These are phyloP conservation scores for Prinsepia uniflora DNA, from an alignment of 306 rosid genomes.

Conservation along the genomic window DNA sequence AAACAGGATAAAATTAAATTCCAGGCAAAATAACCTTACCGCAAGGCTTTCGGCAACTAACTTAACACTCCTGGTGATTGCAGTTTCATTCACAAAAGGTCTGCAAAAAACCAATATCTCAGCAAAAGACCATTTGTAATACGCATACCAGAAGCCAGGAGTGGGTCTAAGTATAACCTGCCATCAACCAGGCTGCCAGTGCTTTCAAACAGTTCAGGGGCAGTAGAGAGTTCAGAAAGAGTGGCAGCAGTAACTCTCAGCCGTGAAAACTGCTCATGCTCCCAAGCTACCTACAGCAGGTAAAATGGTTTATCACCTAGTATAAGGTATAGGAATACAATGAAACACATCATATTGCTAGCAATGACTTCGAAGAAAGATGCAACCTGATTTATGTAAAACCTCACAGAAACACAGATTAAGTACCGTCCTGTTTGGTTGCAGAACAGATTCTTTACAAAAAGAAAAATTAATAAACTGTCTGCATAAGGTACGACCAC, in stretches of 20 bases:
- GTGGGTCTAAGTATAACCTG: slow-evolving; percentile 47
- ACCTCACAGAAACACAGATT: background rate
- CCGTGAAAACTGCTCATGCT: slow-evolving; percentile 97
- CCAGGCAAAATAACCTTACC: slow-evolving; percentile 42
- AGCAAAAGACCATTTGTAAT: slow-evolving; percentile 26
- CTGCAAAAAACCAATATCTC: slow-evolving; percentile 52
- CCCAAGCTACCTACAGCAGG: slow-evolving; percentile 97
- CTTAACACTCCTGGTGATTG: slow-evolving; percentile 75
- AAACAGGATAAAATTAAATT: background rate
- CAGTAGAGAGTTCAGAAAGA: slow-evolving; percentile 66
- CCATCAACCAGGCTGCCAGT: slow-evolving; percentile 84
- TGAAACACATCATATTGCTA: background rate
- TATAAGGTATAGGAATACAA: slow-evolving; percentile 19
- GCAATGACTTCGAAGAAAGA: background rate
- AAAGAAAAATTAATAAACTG: background rate
- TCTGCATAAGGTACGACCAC: background rate
- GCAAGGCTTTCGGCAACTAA: slow-evolving; percentile 94
- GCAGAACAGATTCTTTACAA: background rate
- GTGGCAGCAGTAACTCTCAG: slow-evolving; percentile 97
- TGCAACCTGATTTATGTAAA: background rate
- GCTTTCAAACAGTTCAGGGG: slow-evolving; percentile 82
- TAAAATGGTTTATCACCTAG: slow-evolving; percentile 37
- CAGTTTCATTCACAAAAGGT: slow-evolving; percentile 56
- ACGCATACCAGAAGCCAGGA: slow-evolving; percentile 15
- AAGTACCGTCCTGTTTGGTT: background rate